These are phyloP conservation scores for Geosiphon pyriformis DNA, from an alignment of 192 early-diverging fungal genomes.

Conservation along the genomic window DNA sequence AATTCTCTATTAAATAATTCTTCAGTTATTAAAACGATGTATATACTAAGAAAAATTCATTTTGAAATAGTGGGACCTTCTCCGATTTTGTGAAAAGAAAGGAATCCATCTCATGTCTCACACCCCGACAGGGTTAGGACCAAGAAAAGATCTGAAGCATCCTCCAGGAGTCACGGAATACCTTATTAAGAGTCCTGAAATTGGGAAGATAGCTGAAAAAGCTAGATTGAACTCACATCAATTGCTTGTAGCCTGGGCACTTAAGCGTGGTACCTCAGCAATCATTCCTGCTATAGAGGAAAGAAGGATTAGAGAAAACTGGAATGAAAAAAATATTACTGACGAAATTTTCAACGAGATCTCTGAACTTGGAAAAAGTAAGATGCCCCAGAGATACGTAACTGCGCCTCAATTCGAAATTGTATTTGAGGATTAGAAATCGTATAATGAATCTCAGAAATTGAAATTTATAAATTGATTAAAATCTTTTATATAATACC, in stretches of 20 bases:
- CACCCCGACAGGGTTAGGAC: slow-evolving; percentile 81
- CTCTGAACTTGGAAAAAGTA: not conserved
- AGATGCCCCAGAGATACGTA: not conserved
- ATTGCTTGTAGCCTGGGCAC: not conserved
- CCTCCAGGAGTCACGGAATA: slow-evolving; percentile 25
- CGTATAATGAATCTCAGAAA: too few relatives aligned
- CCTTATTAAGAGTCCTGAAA: not conserved
- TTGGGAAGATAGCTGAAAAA: not conserved
- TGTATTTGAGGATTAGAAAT: not conserved
- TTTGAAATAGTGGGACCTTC: slow-evolving; percentile 21
- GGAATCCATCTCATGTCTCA: slow-evolving; percentile 76
- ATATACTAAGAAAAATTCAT: not conserved
- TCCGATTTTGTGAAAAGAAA: slow-evolving; percentile 49
- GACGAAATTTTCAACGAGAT: not conserved
- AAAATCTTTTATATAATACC: too few relatives aligned
- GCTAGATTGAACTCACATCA: not conserved
- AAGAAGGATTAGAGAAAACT: not conserved
- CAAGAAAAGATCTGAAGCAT: too few relatives aligned
- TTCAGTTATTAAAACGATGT: not conserved
- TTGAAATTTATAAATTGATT: too few relatives aligned
- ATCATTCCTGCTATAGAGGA: not conserved
- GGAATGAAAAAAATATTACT: not conserved
- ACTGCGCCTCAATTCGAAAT: not conserved
- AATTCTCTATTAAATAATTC: not conserved
- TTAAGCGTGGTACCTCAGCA: not conserved